Conservation (phyloP, 1,284 basidiomycete genomes). For the Coniferiporia sulphurascens region DNA sequence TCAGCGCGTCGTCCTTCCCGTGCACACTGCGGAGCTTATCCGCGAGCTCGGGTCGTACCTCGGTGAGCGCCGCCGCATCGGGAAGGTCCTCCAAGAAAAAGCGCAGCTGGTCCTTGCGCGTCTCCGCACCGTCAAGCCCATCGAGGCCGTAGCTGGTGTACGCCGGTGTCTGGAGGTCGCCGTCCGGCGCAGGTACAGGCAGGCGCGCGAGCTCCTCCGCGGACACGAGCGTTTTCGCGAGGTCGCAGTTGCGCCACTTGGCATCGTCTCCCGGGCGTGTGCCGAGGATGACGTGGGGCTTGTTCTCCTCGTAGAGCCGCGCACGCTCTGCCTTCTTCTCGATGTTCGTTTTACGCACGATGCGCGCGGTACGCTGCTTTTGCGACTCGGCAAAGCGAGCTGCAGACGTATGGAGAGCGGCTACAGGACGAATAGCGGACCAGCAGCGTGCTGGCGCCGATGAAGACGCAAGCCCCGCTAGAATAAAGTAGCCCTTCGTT, state of each 20-base stretch:
- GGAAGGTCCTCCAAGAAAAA: conserved; percentile 61
- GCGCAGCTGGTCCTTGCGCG: conserved; percentile 41
- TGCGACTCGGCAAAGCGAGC: conserved; percentile 33
- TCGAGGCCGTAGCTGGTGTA: conserved; percentile 59
- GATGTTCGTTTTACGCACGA: conserved; percentile 47
- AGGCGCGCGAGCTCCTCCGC: conserved; percentile 42
- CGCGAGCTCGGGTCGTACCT: neutral
- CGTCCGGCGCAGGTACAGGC: conserved; percentile 21
- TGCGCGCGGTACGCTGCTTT: conserved; percentile 35
- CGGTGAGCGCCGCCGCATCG: conserved; percentile 31
- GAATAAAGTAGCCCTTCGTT: neutral
- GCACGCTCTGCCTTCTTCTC: conserved; percentile 42
- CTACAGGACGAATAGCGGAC: conserved; percentile 22
- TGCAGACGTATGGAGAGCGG: conserved; percentile 53
- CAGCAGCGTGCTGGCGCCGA: neutral
- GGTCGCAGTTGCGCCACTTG: conserved; percentile 62
- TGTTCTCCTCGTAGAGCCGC: conserved; percentile 36
- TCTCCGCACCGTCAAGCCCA: conserved; percentile 15
- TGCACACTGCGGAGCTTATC: neutral
- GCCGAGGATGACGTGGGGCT: conserved; percentile 72
- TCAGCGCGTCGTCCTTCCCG: conserved; percentile 7
- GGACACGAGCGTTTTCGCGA: conserved; percentile 57
- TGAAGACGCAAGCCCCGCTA: conserved; percentile 7
- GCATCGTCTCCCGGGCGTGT: conserved; percentile 47
- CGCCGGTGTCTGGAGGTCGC: conserved; percentile 37